These are phyloP conservation scores for Ascomycota sp. DNA, from an alignment of 2,329 filamentous ascomycete genomes.

Conservation along the genomic window DNA sequence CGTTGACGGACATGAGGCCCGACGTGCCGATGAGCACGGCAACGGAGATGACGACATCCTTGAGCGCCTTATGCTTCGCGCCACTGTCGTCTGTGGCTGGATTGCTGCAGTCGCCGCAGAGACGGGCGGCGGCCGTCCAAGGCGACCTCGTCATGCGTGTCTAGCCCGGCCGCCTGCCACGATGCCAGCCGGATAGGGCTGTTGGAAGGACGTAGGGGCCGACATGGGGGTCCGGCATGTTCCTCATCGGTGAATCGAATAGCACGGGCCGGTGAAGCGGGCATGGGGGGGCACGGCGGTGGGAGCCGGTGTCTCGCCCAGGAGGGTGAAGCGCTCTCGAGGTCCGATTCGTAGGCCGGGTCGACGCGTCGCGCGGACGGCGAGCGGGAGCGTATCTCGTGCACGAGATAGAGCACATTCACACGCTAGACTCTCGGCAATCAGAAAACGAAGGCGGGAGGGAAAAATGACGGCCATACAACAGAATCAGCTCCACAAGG, in stretches of 20 bases:
- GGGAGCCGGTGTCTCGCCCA: neutral
- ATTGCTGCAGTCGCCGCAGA: too few species aligned
- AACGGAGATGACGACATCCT: conserved; percentile 18
- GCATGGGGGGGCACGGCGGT: neutral
- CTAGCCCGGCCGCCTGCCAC: too few species aligned
- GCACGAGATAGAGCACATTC: conserved; percentile 43
- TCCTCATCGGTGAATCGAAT: conserved; percentile 12
- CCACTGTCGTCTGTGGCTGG: too few species aligned
- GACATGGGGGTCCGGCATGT: too few species aligned
- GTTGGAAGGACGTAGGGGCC: too few species aligned
- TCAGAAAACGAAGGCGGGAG: neutral
- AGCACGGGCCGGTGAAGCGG: conserved; percentile 4
- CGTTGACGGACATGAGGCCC: conserved; percentile 34
- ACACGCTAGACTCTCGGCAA: conserved; percentile 11
- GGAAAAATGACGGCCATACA: conserved; percentile 17
- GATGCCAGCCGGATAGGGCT: too few species aligned
- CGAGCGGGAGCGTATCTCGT: conserved; percentile 47
- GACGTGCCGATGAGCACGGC: conserved; percentile 31
- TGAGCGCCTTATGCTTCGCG: too few species aligned
- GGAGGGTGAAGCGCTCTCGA: conserved; percentile 1
- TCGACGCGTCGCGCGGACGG: neutral
- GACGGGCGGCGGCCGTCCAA: too few species aligned
- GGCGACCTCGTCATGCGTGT: too few species aligned
- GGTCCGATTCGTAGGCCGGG: neutral
- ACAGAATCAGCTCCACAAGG: conserved; percentile 40